Evolutionary conservation across 768 basidiomycete genomes (phyloP).

Genomic region (Leucosporidium yakuticum): DNA sequence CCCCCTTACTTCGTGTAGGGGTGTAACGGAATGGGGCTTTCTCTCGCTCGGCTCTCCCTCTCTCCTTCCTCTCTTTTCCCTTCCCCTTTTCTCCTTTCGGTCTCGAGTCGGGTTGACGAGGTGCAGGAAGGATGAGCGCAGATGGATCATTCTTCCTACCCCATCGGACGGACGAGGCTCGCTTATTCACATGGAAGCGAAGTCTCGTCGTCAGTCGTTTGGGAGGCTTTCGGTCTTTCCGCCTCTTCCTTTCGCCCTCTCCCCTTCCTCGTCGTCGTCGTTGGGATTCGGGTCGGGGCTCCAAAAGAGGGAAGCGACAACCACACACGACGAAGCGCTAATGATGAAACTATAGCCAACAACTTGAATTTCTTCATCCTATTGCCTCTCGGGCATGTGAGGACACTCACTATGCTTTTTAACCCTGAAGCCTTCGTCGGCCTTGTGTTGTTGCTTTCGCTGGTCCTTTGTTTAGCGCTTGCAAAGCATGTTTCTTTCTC

Average conservation of each 20-base stretch:
- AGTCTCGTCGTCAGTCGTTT: conserved; percentile 1
- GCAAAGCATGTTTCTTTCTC: no score
- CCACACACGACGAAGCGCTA: conserved; percentile 1
- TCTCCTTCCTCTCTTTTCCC: neutral
- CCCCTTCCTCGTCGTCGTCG: neutral
- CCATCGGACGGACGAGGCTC: neutral
- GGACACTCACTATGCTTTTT: conserved; percentile 19
- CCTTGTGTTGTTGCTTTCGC: no score
- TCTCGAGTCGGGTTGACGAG: neutral
- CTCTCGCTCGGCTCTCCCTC: conserved; percentile 24
- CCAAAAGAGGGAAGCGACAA: neutral
- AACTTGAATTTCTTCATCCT: conserved; percentile 25
- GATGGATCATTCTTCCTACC: no score
- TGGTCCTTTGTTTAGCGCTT: no score
- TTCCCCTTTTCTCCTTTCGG: neutral
- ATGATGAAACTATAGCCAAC: conserved; percentile 22
- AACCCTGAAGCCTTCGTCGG: conserved; percentile 24
- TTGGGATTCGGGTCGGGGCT: neutral
- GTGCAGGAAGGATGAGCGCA: no score
- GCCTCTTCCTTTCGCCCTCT: neutral
- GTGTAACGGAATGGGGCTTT: conserved; percentile 35
- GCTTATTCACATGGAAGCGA: conserved; percentile 17
- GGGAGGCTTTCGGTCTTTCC: neutral
- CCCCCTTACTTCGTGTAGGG: neutral
- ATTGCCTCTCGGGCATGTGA: neutral